Base-by-base conservation (phyloP, 805 yeast species). In the Ogataea ganodermae region DNA sequence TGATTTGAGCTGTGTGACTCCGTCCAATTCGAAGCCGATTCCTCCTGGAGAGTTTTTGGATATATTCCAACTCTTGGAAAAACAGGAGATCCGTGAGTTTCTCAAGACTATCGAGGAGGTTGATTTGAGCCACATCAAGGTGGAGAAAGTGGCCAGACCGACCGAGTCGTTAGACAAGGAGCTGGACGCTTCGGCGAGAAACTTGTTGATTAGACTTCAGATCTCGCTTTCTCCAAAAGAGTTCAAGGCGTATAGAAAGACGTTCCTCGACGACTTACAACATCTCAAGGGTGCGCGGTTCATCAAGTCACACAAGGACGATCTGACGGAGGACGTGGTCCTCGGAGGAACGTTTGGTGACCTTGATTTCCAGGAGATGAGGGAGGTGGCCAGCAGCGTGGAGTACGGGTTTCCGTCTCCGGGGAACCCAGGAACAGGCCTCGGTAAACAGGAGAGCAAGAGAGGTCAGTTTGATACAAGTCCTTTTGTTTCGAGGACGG, bases 1-100 rank as follows among this genome's bases (percentile, higher is more conserved):
- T n/a, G 82, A 83, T 53, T 71, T 90, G 74, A 89, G 85, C 52
- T 92, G 98, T 67, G 74, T 89, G 2, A 95, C 99, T 0, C 97
- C 97, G 0, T 89, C 97, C 0, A 84, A 90, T 57, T 81, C 84
- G 0, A 56, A 62, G 6, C 69, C 92, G 0, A 83, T 91, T 14
- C 78, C 86, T 1, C 85, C 83, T 5, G 99, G 99, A 9, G 90
- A 86, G 61, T 79, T 89, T 0, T 59, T 87, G 13, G 81, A 81
- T 52, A 89, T 94, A 20, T 57, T 53, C 24, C 56, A 71, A 35
- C 63, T 91, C 22, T 61, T 87, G 42, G 68, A 67, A 5, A 73
- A 66, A 21, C 61, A 65, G 0, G 74, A 65, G 17, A 58, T 67
- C 28, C 52, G 53, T 23, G 59, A 61, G 36, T 54, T 67, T 48